Evolutionary conservation across 1,284 basidiomycete species (phyloP).

Genomic region (Boletellus deceptivus): DNA sequence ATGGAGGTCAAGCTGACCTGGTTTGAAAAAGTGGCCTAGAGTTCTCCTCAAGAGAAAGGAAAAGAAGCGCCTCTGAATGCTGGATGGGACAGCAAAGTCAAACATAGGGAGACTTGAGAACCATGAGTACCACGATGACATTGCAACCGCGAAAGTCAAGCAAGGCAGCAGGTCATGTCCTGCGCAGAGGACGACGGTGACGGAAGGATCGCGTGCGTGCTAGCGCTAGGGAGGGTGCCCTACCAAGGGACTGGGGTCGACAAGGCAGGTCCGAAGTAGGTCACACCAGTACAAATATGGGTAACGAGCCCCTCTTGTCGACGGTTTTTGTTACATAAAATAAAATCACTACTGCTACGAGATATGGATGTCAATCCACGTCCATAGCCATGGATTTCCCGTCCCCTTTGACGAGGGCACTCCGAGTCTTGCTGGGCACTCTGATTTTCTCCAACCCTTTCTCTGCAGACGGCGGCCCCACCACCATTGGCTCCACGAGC

Average conservation of each 20-base stretch:
- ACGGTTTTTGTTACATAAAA: neutral
- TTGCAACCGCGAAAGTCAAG: slow-evolving; percentile 21
- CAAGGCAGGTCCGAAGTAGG: neutral
- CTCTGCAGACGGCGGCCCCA: slow-evolving; percentile 44
- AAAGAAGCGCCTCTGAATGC: slow-evolving; percentile 86
- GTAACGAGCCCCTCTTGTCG: slow-evolving; percentile 19
- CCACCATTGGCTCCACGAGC: slow-evolving; percentile 66
- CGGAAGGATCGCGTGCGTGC: slow-evolving; percentile 1
- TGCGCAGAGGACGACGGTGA: neutral
- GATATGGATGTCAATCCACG: slow-evolving; percentile 48
- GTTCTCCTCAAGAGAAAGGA: slow-evolving; percentile 85
- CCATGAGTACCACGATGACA: slow-evolving; percentile 52
- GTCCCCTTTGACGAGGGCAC: slow-evolving; percentile 73
- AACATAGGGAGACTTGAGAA: slow-evolving; percentile 58
- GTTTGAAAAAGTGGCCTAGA: slow-evolving; percentile 83
- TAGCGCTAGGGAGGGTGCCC: slow-evolving; percentile 4
- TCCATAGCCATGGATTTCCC: slow-evolving; percentile 83
- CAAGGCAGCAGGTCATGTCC: slow-evolving; percentile 20
- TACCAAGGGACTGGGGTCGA: slow-evolving; percentile 4
- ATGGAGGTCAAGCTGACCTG: slow-evolving; percentile 82
- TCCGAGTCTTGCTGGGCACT: slow-evolving; percentile 64
- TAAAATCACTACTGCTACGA: too few relatives aligned
- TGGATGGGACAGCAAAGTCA: slow-evolving; percentile 73
- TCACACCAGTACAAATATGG: slow-evolving; percentile 19
- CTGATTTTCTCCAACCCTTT: slow-evolving; percentile 78